Base-by-base conservation (phyloP, 1,139 yeast species). In the Yamadazyma spencermartinsiae region DNA sequence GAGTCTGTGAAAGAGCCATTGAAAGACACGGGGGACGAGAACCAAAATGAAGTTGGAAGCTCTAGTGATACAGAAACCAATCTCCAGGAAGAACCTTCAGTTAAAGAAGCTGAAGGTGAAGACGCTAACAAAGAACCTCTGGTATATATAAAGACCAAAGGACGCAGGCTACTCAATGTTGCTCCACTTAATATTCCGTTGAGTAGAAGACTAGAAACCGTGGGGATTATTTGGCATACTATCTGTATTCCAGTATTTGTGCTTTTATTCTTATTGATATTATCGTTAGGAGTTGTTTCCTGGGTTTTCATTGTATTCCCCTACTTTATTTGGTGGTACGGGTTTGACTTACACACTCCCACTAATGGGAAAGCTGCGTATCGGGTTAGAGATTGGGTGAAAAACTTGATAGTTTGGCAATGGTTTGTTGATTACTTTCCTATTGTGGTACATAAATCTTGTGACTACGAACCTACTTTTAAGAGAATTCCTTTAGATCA, bases 381-480 rank as follows among this genome's bases (percentile, higher is more conserved):
- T 41, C 61, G 94, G 30, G 70, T 74, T 32, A 79, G 87, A 2
- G 62, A 66, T 3, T 68, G 79, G 68, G 70, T 86, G 56, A 73
- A 87, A 45, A 74, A 77, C 28, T 56, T 80, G 33, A 55, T 63
- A 3, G 50, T 84, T n/a, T 90, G 95, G 94, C 76, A 72, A 41
- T 75, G 80, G 66, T 87, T 85, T 59, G 83, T 82, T 27, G 68
- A 72, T 34, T 92, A 89, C 61, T 92, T 85, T 61, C 98, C 98
- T 0, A 79, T 92, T 13, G 62, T 64, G 2, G 68, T 88, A n/a
- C 84, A 82, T 60, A 86, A 84, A 55, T 74, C 90, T 0, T 73
- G 72, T 11, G 86, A 82, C 12, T 68, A 90, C 40, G 80, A 76
- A 45, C 96, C 98, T 1, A 83, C 96, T 0, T 86, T 82, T 51